Base-by-base conservation (phyloP, 208 protist species). In the Leishmania lainsoni region DNA sequence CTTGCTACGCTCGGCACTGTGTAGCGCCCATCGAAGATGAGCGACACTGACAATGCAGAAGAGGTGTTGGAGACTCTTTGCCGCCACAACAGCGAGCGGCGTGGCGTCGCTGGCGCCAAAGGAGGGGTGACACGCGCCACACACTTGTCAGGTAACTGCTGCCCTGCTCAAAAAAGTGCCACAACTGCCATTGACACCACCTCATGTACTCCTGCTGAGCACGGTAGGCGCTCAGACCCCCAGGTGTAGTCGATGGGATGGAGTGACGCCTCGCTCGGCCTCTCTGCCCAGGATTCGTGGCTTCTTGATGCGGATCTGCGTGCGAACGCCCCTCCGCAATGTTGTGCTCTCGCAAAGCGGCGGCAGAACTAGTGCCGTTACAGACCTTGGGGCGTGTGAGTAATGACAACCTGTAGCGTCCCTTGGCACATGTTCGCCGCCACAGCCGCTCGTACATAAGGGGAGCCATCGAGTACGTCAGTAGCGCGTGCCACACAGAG, bases 141-240 rank as follows among this genome's bases (percentile, higher is more conserved):
- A 89, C 88, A n/a, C 75, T 83, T 8, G 61, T 77, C 45, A 91
- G 69, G 73, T 89, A 91, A n/a, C 17, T 10, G 5, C 75, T 82
- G 51, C 84, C 84, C n/a, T 81, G 70, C 48, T 89, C 88, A 66
- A 81, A 87, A 61, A 91, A 87, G 68, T 84, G 80, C 56, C 74
- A 66, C 79, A 91, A 71, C 76, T 91, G 81, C 88, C 85, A 89
- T 26, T 70, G 78, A 58, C 84, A 88, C 87, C 84, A 88, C 32
- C 79, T 81, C 61, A 51, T 78, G 56, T 88, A 87, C 59, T 81
- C 76, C 45, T 81, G 81, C 3, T 75, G 81, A 17, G 76, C 66
- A 49, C 84, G 87, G 73, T 83, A 87, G 29, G 84, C 80, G 8
- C 75, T 51, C 20, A 86, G 77, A 45, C 79, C 77, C 52, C 81